Evolutionary conservation across 1,284 basidiomycete species (phyloP).

Genomic region (Rhodotorula sp.): DNA sequence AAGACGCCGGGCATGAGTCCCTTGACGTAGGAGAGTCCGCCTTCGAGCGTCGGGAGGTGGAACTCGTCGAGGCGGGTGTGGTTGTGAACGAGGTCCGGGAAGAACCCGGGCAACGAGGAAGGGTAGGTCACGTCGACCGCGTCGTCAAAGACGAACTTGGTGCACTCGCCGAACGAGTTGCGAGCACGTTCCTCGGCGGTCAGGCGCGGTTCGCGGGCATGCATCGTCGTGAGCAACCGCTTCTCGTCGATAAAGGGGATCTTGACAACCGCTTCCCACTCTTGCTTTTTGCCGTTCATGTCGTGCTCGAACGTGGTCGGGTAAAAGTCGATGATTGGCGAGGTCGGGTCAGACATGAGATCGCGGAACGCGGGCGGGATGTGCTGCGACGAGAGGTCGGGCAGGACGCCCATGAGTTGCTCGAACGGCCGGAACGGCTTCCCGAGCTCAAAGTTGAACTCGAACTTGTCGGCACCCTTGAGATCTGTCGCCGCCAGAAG

Average conservation of each 20-base stretch:
- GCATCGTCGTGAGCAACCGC: conserved; percentile 77
- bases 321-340: conserved; percentile 93
- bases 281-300: conserved; percentile 95
- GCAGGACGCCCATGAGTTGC: conserved; percentile 97
- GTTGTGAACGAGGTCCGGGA: conserved; percentile 83
- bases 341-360: conserved; percentile 80
- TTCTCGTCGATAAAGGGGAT: conserved; percentile 95
- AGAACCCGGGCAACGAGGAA: conserved; percentile 89
- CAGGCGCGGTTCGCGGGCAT: conserved; percentile 72
- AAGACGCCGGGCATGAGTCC: conserved; percentile 86
- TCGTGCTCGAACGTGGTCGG: conserved; percentile 87
- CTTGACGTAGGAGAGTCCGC: conserved; percentile 78
- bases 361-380: conserved; percentile 86
- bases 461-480: conserved; percentile 69
- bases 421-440: conserved; percentile 91
- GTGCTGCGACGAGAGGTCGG: conserved; percentile 80
- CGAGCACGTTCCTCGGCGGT: conserved; percentile 72
- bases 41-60: conserved; percentile 71
- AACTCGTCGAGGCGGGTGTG: conserved; percentile 75
- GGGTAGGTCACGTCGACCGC: conserved; percentile 64
- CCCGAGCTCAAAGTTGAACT: conserved; percentile 81
- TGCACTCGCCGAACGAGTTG: conserved; percentile 76
- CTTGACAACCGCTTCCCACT: conserved; percentile 98
- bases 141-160: conserved; percentile 70
- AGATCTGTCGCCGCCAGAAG: conserved; percentile 61